Evolutionary conservation across 441 rosid genomes (phyloP).

Genomic region (Flueggea neowawraea): DNA sequence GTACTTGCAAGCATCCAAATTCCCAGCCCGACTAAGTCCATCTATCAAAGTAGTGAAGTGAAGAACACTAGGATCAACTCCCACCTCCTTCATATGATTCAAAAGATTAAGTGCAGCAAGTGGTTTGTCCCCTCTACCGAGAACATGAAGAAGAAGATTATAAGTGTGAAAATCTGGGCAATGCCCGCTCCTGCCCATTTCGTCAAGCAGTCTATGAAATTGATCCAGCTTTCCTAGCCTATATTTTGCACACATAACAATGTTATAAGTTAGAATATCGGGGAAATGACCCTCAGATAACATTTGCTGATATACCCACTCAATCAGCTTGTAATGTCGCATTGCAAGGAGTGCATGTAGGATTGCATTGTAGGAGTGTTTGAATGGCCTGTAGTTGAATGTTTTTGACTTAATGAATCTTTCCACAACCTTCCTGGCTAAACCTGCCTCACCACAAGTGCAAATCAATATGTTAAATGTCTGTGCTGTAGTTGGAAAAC

Average conservation of each 20-base stretch:
- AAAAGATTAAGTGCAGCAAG: slow-evolving; percentile 71
- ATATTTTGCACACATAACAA: slow-evolving; percentile 68
- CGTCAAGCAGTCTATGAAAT: slow-evolving; percentile 71
- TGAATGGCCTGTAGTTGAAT: slow-evolving; percentile 77
- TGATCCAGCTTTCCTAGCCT: slow-evolving; percentile 68
- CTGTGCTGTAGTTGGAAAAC: slow-evolving; percentile 69
- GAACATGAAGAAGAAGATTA: slow-evolving; percentile 77
- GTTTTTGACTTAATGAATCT: slow-evolving; percentile 72
- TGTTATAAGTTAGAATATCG: slow-evolving; percentile 68
- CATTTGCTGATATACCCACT: slow-evolving; percentile 89
- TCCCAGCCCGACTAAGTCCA: slow-evolving; percentile 88
- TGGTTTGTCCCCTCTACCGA: slow-evolving; percentile 77
- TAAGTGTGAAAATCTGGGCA: slow-evolving; percentile 84
- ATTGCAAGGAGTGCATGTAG: slow-evolving; percentile 51
- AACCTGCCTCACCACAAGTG: slow-evolving; percentile 74
- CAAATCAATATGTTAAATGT: slow-evolving; percentile 81
- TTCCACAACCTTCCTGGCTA: slow-evolving; percentile 65
- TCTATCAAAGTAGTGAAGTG: slow-evolving; percentile 90
- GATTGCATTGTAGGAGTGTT: slow-evolving; percentile 79
- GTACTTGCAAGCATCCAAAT: slow-evolving; percentile 74
- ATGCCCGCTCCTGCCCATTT: slow-evolving; percentile 60
- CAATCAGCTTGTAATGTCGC: slow-evolving; percentile 75
- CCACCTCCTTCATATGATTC: slow-evolving; percentile 77
- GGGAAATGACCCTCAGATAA: slow-evolving; percentile 54
- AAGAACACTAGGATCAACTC: slow-evolving; percentile 58